These are phyloP conservation scores for Mycena galopus DNA, from an alignment of 768 basidiomycete species.

Conservation along the genomic window DNA sequence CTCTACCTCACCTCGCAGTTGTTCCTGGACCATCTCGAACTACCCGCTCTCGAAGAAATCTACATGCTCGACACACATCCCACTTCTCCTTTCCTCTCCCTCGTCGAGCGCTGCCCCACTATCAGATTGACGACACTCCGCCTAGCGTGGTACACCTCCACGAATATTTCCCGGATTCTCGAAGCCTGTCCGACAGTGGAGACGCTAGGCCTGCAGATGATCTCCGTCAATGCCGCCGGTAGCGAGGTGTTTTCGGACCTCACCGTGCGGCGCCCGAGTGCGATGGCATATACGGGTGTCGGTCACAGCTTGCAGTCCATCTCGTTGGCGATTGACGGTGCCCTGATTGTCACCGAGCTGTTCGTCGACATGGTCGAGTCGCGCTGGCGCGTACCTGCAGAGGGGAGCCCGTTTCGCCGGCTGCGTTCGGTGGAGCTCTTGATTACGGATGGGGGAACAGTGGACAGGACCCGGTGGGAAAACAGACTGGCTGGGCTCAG, in stretches of 20 bases:
- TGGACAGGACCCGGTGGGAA: no score
- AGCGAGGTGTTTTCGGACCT: background rate
- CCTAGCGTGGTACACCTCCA: background rate
- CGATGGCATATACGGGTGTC: background rate
- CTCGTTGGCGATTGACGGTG: background rate
- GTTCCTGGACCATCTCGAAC: background rate
- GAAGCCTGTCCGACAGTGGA: slow-evolving; percentile 6
- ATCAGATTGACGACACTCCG: slow-evolving; percentile 1
- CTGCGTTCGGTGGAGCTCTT: slow-evolving; percentile 16
- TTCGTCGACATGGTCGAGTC: slow-evolving; percentile 21
- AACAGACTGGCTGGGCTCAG: background rate
- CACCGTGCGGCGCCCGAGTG: background rate
- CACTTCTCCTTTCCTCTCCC: slow-evolving; percentile 12
- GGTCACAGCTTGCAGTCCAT: slow-evolving; percentile 4
- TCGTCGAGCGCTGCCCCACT: slow-evolving; percentile 3
- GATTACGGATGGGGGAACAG: background rate
- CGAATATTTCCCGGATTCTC: slow-evolving; percentile 1
- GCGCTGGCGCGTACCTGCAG: slow-evolving; percentile 16
- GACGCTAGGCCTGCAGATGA: slow-evolving; percentile 7
- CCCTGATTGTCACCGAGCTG: background rate
- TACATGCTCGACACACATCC: slow-evolving; percentile 2
- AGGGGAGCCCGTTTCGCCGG: slow-evolving; percentile 8
- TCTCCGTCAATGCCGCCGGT: background rate
- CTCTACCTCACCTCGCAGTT: background rate
- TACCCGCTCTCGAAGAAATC: slow-evolving; percentile 18